Evolutionary conservation across 108 stramenopile species (phyloP).

Genomic region (Conticribra guillardii): DNA sequence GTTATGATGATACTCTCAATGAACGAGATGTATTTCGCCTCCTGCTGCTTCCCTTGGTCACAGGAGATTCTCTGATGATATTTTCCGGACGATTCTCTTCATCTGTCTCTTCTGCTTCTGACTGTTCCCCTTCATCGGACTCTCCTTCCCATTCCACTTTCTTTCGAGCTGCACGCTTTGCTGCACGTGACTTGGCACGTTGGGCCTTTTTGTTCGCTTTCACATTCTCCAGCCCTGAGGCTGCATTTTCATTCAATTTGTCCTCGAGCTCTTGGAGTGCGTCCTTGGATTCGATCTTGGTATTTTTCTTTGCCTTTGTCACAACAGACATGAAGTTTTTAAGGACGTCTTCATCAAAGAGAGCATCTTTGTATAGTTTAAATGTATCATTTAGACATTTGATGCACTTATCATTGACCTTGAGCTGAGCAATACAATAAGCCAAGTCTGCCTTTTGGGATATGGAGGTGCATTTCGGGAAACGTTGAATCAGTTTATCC

Average conservation of each 20-base stretch:
- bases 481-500: slow-evolving; percentile 94
- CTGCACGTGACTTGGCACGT: slow-evolving; percentile 59
- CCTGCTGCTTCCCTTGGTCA: too few relatives aligned
- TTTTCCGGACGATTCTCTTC: slow-evolving; percentile 40
- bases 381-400: slow-evolving; percentile 87
- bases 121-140: slow-evolving; percentile 22
- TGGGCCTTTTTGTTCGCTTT: slow-evolving; percentile 70
- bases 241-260: slow-evolving; percentile 70
- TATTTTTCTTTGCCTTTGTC: slow-evolving; percentile 82
- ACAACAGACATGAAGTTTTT: slow-evolving; percentile 74
- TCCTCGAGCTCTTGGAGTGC: slow-evolving; percentile 86
- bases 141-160: slow-evolving; percentile 47
- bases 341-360: slow-evolving; percentile 91
- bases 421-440: slow-evolving; percentile 93
- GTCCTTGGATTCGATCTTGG: slow-evolving; percentile 79
- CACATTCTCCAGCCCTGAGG: slow-evolving; percentile 65
- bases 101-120: slow-evolving; percentile 29
- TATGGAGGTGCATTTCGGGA: slow-evolving; percentile 77
- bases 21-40: too few relatives aligned
- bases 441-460: slow-evolving; percentile 87
- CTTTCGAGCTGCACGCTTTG: slow-evolving; percentile 36
- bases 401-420: slow-evolving; percentile 87
- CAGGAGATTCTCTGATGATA: background rate
- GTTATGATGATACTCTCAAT: too few relatives aligned
- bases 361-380: slow-evolving; percentile 89